Evolutionary conservation across 352 stramenopile genomes (phyloP), one percentile per base, ranked within the genome.

Genomic region (Pythium biforme): DNA sequence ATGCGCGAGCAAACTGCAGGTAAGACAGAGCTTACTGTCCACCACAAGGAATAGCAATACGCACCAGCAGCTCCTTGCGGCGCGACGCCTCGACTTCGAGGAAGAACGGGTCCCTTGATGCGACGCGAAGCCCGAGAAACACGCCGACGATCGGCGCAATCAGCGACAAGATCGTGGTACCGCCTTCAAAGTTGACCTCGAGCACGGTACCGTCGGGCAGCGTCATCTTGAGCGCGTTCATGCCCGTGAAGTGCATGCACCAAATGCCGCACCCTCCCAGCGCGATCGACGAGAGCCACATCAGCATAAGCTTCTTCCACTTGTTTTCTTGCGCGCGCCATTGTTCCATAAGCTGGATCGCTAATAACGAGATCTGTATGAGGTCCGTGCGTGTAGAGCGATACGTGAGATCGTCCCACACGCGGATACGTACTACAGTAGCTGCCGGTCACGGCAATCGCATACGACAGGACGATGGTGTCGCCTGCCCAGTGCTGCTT

Each of bases 181-280:
- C 76, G 27, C 69, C 62, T 62, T 89, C 77, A 26, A 89, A 89
- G 47, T 88, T 56, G 6, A 89, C 71, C 5, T 66, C 51, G 20
- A 90, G 67, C 0, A 77, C 49, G 12, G 73, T 70, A 0, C 72
- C 70, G 53, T 89, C 74, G 17, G 75, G 62, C 26, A 83, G 68
- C 0, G 43, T 61, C 55, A 90, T 60, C 11, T 71, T 6, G 10
- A 90, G 69, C 11, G 81, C 81, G 25, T 76, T 80, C 81, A 90
- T 90, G 20, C 81, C 81, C 4, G 79, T 83, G 53, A 90, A 90
- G 27, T 90, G 81, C 77, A 85, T 90, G 62, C 66, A 77, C 81
- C 81, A 90, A 55, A 90, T 90, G 14, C 79, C 79, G 47, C 79
- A 86, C 4, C 79, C 81, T n/a, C 81, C 81, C n/a, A 90, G 68